Percentiles rank a stretch among this genome's conserved stretches.
Conservation (phyloP, 139 green algal genomes). For the Picochlorum sp. region DNA sequence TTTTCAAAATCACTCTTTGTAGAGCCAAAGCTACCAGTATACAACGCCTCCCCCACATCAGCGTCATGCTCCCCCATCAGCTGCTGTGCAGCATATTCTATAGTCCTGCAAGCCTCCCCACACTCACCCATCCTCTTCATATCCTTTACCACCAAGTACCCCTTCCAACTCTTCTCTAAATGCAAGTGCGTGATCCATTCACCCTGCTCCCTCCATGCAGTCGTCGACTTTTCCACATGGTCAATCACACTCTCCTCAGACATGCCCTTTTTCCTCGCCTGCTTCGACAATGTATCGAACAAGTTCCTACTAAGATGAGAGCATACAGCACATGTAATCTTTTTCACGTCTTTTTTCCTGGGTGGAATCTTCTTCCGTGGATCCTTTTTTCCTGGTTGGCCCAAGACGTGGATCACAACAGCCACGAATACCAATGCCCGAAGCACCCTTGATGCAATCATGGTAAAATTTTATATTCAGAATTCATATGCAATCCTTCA, state of each 20-base stretch:
- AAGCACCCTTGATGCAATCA: not conserved
- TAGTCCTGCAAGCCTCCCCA: conserved; percentile 63
- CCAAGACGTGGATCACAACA: not conserved
- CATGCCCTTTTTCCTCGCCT: no score
- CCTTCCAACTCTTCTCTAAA: conserved; percentile 40
- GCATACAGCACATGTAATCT: conserved; percentile 42
- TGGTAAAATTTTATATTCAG: not conserved
- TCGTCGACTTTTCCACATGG: conserved; percentile 57
- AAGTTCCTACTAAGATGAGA: conserved; percentile 36
- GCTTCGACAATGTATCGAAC: conserved; percentile 14
- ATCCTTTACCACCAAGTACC: conserved; percentile 27
- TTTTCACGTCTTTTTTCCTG: conserved; percentile 19
- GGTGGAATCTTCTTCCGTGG: conserved; percentile 9
- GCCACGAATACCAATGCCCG: not conserved
- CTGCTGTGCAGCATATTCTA: conserved; percentile 53
- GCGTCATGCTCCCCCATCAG: conserved; percentile 61
- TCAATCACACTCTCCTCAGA: conserved; percentile 45
- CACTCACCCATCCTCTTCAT: conserved; percentile 39
- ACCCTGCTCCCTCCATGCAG: conserved; percentile 49
- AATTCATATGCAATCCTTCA: no score
- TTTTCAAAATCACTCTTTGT: conserved; percentile 37
- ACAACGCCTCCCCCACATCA: conserved; percentile 52
- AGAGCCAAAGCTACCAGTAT: conserved; percentile 13
- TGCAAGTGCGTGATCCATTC: conserved; percentile 71
- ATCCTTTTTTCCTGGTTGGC: not conserved